Conservation (phyloP, 1,139 yeast genomes). For the Candida mesenterica region DNA sequence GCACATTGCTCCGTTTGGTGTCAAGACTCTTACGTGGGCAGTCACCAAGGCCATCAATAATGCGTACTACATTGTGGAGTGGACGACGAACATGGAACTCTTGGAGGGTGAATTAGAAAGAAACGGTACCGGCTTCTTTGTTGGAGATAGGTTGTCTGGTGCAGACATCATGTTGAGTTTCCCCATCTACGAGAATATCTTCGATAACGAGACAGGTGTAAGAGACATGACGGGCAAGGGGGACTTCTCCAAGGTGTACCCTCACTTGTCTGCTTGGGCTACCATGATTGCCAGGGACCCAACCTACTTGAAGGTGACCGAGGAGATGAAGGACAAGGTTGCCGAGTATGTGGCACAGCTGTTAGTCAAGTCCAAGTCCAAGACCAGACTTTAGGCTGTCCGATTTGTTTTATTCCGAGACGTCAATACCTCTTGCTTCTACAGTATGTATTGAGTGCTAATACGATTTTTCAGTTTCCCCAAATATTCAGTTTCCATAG, state of each 20-base stretch:
- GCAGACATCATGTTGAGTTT: constrained; percentile 58
- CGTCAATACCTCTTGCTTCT: too few relatives aligned
- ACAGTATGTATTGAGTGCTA: too few relatives aligned
- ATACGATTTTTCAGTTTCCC: too few relatives aligned
- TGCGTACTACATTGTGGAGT: constrained; percentile 42
- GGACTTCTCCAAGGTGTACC: constrained; percentile 31
- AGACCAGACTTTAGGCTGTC: not conserved
- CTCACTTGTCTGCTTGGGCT: constrained; percentile 39
- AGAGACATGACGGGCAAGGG: constrained; percentile 36
- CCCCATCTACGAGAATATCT: constrained; percentile 41
- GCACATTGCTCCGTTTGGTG: constrained; percentile 46
- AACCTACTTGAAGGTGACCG: constrained; percentile 27
- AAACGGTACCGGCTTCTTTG: constrained; percentile 50
- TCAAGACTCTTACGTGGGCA: constrained; percentile 37
- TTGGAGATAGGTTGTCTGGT: constrained; percentile 53
- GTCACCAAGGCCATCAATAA: constrained; percentile 45
- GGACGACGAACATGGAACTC: constrained; percentile 39
- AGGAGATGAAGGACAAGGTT: constrained; percentile 24
- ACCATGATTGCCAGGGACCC: constrained; percentile 34
- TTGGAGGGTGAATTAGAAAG: constrained; percentile 39
- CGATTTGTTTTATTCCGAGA: too few relatives aligned
- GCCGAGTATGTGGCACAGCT: constrained; percentile 16
- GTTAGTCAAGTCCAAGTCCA: not conserved
- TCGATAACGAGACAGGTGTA: constrained; percentile 41
- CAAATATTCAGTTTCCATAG: too few relatives aligned